Evolutionary conservation across 768 basidiomycete genomes (phyloP), one percentile per base, ranked within the genome.

Genomic region (Russula sp.): DNA sequence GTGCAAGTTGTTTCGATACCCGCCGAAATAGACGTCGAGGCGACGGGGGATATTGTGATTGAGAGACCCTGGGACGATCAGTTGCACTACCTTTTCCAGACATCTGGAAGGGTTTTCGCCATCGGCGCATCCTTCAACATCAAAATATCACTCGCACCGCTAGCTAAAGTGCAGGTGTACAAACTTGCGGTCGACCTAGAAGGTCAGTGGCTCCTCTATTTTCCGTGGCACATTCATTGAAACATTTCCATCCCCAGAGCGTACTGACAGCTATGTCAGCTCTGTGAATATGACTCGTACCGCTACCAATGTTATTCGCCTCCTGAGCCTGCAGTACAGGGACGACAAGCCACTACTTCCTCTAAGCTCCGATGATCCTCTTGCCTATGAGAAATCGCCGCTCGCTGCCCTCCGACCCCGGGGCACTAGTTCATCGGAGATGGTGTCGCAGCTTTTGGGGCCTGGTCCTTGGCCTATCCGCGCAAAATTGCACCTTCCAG

Each of bases 31-130:
- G 87, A 91, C 67, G 84, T 83, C n/a, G 94, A 97, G 69, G 92
- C 91, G 58, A 80, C 79, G 0, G 85, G 85, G 65, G 89, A 84
- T 68, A 84, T 98, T 55, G 80, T 91, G 54, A 84, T 98, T 16
- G 89, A 96, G 71, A 79, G 91, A 20, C 84, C 88, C 68, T 99
- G 95, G 96, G 95, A 98, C 62, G 81, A 84, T 54, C 90, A 96
- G 71, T 70, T 94, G 67, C 85, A 88, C 61, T 97, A 95, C 70
- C 77, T 88, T 48, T 84, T 97, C 54, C 81, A 85, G 2, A 75
- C 94, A 13, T 80, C 84, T 16, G 87, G 85, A 6, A 84, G 88
- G 63, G 86, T 84, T 63, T 91, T 94, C 74, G 84, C 87, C 18
- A 83, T 98, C 32, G 95, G 94, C 37, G 89, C 92, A 44, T 79